Base-by-base conservation (phyloP, 192 early-diverging fungal genomes). In the Tieghemiomyces parasiticus region DNA sequence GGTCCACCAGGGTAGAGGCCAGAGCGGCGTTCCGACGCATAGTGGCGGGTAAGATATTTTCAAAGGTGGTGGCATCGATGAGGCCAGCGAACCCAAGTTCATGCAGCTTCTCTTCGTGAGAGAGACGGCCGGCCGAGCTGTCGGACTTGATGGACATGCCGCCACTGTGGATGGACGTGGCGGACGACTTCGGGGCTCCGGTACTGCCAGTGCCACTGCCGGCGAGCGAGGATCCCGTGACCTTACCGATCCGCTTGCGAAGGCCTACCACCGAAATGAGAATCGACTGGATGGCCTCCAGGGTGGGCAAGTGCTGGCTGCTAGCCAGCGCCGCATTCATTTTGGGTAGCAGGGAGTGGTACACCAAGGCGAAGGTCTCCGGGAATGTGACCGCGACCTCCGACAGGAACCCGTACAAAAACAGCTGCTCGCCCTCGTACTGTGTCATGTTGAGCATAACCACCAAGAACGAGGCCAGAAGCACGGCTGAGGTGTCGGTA, bases 341-440 rank as follows among this genome's bases (percentile, higher is more conserved):
- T 47, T 84, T 80, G n/a, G 84, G 81, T 19, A 83, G 54, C 4
- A 91, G 59, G 13, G 66, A 73, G 38, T 90, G 86, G 59, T 85
- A 88, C 79, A 90, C 70, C 24, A 87, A 62, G 10, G 74, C 65
- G 69, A 91, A 84, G 30, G 84, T 76, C 48, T 89, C 81, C n/a
- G 87, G 89, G 22, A 80, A 71, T 13, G 78, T 67, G 20, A 74
- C 65, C 1, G 89, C 81, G 55, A 81, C 82, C 67, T 91, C 88
- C 33, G 85, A 79, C 24, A 91, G 64, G 65, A 87, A 79, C 2
- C 80, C 81, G 56, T 90, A 91, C 22, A 91, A 68, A 62, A 84
- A 87, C 34, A 84, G 49, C 19, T 75, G 68, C 73, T 91, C 89
- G 20, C 74, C 67, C 52, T 89, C 88, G 29, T 76, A 76, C 50